Percentiles rank a stretch among this genome's conserved stretches.
Conservation (phyloP, 768 basidiomycete genomes). For the Pulveroboletus ravenelii region DNA sequence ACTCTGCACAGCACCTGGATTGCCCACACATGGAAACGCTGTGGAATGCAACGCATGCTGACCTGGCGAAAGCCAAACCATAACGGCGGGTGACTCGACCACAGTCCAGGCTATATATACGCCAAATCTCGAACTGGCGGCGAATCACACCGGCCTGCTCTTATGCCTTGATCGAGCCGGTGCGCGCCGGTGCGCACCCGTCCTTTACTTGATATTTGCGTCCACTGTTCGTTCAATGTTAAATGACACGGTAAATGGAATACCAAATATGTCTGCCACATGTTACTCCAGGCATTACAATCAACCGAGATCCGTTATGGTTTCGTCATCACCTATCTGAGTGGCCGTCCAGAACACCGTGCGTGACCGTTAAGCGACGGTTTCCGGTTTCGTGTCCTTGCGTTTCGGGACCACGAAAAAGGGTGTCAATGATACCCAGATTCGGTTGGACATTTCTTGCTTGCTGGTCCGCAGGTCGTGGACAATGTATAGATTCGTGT, state of each 20-base stretch:
- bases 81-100: not conserved
- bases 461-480: not conserved
- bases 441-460: not conserved
- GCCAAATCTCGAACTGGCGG: not conserved
- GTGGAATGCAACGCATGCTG: not conserved
- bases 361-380: not conserved
- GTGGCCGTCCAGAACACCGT: not conserved
- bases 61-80: not conserved
- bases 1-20: not conserved
- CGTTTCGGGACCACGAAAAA: slow-evolving; percentile 7
- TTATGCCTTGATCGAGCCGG: not conserved
- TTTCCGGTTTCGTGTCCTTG: slow-evolving; percentile 4
- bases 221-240: not conserved
- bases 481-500: not conserved
- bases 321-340: not conserved
- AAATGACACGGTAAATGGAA: not conserved
- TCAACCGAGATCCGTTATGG: not conserved
- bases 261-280: not conserved
- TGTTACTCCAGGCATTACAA: not conserved
- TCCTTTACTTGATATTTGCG: not conserved
- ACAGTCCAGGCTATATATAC: no score
- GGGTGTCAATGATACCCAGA: not conserved
- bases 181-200: not conserved
- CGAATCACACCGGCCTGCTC: not conserved
- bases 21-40: not conserved